phyloP scores from a whole-genome alignment of 2,329 filamentous ascomycete genomes.

The Arthrobotrys entomopaga region DNA sequence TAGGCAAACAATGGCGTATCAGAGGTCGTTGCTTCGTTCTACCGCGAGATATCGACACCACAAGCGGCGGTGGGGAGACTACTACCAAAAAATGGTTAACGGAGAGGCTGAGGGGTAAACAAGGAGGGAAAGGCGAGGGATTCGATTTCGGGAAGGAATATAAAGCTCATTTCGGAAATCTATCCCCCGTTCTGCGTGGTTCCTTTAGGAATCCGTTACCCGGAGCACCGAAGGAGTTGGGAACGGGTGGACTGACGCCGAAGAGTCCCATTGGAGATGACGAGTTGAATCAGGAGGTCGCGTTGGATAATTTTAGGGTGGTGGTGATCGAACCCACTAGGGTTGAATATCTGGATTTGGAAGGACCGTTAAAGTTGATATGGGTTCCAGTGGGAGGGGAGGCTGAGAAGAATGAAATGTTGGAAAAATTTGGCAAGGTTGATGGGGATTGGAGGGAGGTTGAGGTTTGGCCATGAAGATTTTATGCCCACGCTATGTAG shows the following conservation, averaged over 20 bases:
- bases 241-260: constrained; percentile 20
- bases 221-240: constrained; percentile 70
- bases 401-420: constrained; percentile 35
- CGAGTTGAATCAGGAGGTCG: constrained; percentile 72
- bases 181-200: constrained; percentile 81
- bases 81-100: constrained; percentile 48
- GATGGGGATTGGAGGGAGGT: constrained; percentile 41
- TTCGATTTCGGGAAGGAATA: constrained; percentile 86
- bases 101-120: constrained; percentile 56
- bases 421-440: constrained; percentile 32
- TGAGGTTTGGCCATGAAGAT: constrained; percentile 45
- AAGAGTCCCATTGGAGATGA: constrained; percentile 58
- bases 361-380: constrained; percentile 12
- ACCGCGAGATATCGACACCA: constrained; percentile 65
- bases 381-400: constrained; percentile 46
- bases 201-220: constrained; percentile 77
- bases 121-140: constrained; percentile 61
- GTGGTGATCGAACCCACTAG: constrained; percentile 82
- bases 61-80: constrained; percentile 51
- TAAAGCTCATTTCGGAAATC: constrained; percentile 88
- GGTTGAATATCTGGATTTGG: constrained; percentile 67
- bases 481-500: too few species aligned
- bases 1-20: constrained; percentile 78
- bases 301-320: constrained; percentile 76
- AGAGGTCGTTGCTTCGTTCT: constrained; percentile 80